Evolutionary conservation across 2,329 filamentous ascomycete genomes (phyloP), one percentile per base, ranked within the genome.

Genomic region (Cordyceps farinosa): DNA sequence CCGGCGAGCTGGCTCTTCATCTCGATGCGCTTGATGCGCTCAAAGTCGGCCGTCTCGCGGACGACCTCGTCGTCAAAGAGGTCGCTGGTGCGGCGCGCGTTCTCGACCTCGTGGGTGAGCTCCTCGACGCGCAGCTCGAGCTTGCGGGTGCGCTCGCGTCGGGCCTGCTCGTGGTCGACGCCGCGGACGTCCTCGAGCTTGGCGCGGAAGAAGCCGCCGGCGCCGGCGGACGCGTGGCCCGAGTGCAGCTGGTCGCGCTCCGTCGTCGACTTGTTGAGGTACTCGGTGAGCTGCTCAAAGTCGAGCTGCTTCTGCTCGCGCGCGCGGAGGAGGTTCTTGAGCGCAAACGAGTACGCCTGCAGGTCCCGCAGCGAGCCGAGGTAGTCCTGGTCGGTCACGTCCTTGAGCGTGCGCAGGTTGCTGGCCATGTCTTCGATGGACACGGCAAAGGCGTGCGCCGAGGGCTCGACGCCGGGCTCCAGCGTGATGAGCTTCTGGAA

Each of bases 241-340:
- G 87, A 86, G 9, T 83, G 82, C 3, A 97, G 86, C 17, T 85
- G 82, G 76, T 99, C 95, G 54, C 93, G 89, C 76, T 99, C 95
- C 3, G 87, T 80, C 3, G 91, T 92, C 1, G 91, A 92, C 75
- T 96, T 97, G 78, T 91, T 91, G 61, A 97, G 90, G 76, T 98
- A 98, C 74, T 98, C 94, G 34, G 92, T 96, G 40, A 99, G 83
- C 67, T 92, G 93, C 78, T 99, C 95, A 72, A 94, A 97, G 78
- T 99, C 95, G 64, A 99, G 89, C 75, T 99, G 95, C 75, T 99
- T 99, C 79, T 96, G 92, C 79, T 99, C 95, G 42, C 95, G 89
- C 1, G 91, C 91, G 75, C 96, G 96, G 67, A 99, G 87, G 5
- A 99, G 87, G 30, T 87, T 84, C 76, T 96, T 96, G 53, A 98